A percentile compares a stretch with the other conserved stretches of the same genome.
phyloP scores from a whole-genome alignment of 2,329 filamentous ascomycete species.

The Knufia fluminis region DNA sequence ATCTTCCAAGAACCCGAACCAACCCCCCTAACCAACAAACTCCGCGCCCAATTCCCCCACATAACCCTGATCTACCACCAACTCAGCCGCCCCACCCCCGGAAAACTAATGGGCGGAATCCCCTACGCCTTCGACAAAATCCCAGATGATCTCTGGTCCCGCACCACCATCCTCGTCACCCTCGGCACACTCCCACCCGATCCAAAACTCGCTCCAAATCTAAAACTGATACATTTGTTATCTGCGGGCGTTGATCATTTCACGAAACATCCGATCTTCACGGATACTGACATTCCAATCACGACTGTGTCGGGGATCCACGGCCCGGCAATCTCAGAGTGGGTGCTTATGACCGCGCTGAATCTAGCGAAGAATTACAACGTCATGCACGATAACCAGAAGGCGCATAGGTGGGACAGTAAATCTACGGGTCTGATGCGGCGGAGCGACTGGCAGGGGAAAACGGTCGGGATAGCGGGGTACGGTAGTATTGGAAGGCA shows the following conservation, averaged over 20 bases:
- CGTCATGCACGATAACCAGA: conserved; percentile 48
- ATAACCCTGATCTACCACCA: conserved; percentile 37
- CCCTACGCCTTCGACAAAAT: conserved; percentile 19
- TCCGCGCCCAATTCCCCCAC: conserved; percentile 36
- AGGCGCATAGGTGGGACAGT: conserved; percentile 44
- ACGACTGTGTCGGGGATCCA: conserved; percentile 49
- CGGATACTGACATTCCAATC: conserved; percentile 43
- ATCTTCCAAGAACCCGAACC: conserved; percentile 36
- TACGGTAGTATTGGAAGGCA: conserved; percentile 41
- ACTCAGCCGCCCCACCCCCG: conserved; percentile 19
- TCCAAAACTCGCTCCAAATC: conserved; percentile 25
- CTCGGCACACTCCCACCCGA: conserved; percentile 37
- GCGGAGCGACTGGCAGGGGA: conserved; percentile 46
- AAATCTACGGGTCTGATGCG: conserved; percentile 25
- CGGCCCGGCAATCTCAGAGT: conserved; percentile 58
- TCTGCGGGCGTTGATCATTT: conserved; percentile 51
- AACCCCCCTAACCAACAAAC: conserved; percentile 29
- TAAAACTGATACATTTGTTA: conserved; percentile 47
- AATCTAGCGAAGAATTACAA: conserved; percentile 48
- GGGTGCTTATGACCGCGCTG: conserved; percentile 55
- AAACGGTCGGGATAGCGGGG: conserved; percentile 50
- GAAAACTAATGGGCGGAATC: conserved; percentile 9
- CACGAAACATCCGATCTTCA: conserved; percentile 44
- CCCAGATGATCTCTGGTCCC: conserved; percentile 27
- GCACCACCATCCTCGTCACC: conserved; percentile 41